Evolutionary conservation across 345 rosid species (phyloP), one percentile per base, ranked within the genome.

Genomic region (Erucastrum elatum): DNA sequence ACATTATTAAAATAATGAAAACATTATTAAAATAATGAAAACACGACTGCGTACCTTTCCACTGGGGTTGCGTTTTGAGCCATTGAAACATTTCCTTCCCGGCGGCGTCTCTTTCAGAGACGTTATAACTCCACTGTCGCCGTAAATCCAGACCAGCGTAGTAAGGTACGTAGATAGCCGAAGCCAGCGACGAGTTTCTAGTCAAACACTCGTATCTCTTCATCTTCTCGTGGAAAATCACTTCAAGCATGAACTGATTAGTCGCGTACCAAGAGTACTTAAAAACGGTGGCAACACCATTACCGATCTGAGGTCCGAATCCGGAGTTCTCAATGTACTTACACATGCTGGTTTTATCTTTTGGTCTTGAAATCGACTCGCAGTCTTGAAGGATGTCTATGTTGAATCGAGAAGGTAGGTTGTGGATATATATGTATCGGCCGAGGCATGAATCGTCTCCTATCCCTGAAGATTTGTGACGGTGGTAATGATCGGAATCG

Each of bases 61-160:
- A 90, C 68, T 86, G 88, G 0, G 84, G 76, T 46, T 79, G 76
- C 33, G 53, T 15, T 8, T 27, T 59, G 0, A 90, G 80, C 88
- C 90, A 88, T 8, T 35, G 58, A 0, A 62, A 77, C 2, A 86
- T 11, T 11, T 83, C 83, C 44, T 27, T 41, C 46, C 82, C 87
- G 27, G 76, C 70, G 17, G 82, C 68, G 49, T 90, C 92, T 79
- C 90, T 78, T 2, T 58, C 72, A 6, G 83, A 75, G 2, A 66
- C 74, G 61, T 79, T 85, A 44, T 64, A 75, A 11, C 49, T 41
- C 66, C 81, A 87, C 89, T 89, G 84, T 10, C 90, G 85, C 27
- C 89, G 85, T 2, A 88, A 46, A 21, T 90, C 87, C 0, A 88
- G 80, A 13, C 94, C 94, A 2, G 90, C 74, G 6, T 82, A 88